A percentile compares a stretch with the other conserved stretches of the same genome.
Conservation (phyloP, 495 filamentous ascomycete species). For the Penicillium ochrochloron region DNA sequence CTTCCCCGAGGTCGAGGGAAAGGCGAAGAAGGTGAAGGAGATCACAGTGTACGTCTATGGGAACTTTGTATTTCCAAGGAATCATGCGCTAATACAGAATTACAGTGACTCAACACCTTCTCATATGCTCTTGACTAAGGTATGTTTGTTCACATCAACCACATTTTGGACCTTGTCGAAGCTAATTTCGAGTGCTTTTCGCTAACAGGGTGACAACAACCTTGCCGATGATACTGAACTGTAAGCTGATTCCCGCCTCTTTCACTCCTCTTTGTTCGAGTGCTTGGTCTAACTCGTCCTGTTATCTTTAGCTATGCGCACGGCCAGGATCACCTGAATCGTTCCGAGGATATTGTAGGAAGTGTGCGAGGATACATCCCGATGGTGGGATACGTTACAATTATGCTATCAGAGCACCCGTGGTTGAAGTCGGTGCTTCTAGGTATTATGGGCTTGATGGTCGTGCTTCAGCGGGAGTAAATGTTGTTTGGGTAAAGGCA, state of each 20-base stretch:
- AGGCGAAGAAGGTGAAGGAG: constrained; percentile 47
- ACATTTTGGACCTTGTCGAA: neutral
- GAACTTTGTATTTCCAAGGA: neutral
- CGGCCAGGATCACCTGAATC: constrained; percentile 81
- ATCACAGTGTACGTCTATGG: constrained; percentile 36
- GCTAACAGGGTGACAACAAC: constrained; percentile 83
- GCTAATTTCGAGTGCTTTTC: constrained; percentile 3
- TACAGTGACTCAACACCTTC: constrained; percentile 33
- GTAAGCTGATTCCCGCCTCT: neutral
- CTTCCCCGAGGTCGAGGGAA: constrained; percentile 58
- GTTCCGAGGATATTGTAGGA: constrained; percentile 88
- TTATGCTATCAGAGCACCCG: constrained; percentile 93
- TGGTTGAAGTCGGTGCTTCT: constrained; percentile 96
- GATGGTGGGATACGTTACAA: constrained; percentile 96
- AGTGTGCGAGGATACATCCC: constrained; percentile 94
- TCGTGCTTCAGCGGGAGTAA: constrained; percentile 88
- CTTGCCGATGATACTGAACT: constrained; percentile 91
- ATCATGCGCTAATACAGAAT: constrained; percentile 14
- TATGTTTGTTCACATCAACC: constrained; percentile 4
- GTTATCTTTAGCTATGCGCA: constrained; percentile 53
- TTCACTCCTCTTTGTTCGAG: too few species aligned
- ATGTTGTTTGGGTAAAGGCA: constrained; percentile 2
- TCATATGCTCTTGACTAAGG: constrained; percentile 80
- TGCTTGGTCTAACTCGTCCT: neutral
- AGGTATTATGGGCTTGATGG: constrained; percentile 93